Evolutionary conservation across 352 stramenopile species (phyloP).

Genomic region (Pythium aphanidermatum): DNA sequence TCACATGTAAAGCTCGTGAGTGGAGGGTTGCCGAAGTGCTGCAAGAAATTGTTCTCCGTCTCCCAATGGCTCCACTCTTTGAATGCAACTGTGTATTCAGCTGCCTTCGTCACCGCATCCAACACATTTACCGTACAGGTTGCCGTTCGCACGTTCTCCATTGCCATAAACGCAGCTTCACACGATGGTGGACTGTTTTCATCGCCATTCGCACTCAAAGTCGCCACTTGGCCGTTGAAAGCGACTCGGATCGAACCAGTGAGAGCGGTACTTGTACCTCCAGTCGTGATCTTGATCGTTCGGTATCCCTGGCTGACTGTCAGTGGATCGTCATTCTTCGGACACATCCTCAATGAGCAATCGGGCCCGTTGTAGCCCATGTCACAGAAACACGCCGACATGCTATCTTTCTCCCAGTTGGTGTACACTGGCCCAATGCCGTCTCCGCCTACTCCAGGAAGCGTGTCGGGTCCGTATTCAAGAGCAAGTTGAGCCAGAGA

Average conservation of each 20-base stretch:
- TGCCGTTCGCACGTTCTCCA: slow-evolving; percentile 33
- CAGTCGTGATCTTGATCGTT: slow-evolving; percentile 49
- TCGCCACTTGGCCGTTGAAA: slow-evolving; percentile 46
- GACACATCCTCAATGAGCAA: slow-evolving; percentile 81
- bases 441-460: slow-evolving; percentile 26
- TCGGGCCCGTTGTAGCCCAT: slow-evolving; percentile 77
- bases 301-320: slow-evolving; percentile 62
- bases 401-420: slow-evolving; percentile 84
- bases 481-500: slow-evolving; percentile 42
- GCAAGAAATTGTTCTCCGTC: slow-evolving; percentile 82
- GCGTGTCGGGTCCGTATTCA: slow-evolving; percentile 38
- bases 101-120: slow-evolving; percentile 33
- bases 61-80: slow-evolving; percentile 45
- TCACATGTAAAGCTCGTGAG: slow-evolving; percentile 76
- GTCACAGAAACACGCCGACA: slow-evolving; percentile 79
- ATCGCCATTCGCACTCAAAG: slow-evolving; percentile 28
- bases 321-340: slow-evolving; percentile 83
- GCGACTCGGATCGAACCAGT: slow-evolving; percentile 29
- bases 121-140: slow-evolving; percentile 31
- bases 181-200: slow-evolving; percentile 31
- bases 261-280: slow-evolving; percentile 23
- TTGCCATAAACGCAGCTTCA: slow-evolving; percentile 30
- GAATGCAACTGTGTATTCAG: slow-evolving; percentile 65
- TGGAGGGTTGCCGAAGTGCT: slow-evolving; percentile 68
- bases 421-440: slow-evolving; percentile 53